Percentiles rank a stretch among this genome's conserved stretches.
Conservation (phyloP, 164 flowering plant genomes). For the Aristolochia californica region DNA sequence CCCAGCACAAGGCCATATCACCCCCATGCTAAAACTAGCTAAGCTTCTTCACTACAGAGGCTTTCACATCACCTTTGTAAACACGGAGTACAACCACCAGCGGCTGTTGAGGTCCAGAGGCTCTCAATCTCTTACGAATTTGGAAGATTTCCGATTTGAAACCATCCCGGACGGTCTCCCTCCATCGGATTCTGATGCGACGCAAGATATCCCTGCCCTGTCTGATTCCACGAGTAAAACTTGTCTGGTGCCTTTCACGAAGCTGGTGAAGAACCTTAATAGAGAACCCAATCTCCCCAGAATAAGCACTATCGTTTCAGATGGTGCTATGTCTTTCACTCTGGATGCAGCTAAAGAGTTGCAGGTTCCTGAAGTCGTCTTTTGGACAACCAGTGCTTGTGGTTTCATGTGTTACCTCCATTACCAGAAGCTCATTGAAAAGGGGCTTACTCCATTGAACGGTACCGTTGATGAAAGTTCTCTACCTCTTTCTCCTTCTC, state of each 20-base stretch:
- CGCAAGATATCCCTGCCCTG: constrained; percentile 27
- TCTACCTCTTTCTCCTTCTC: no score
- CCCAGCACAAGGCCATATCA: constrained; percentile 22
- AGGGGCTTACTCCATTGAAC: constrained; percentile 23
- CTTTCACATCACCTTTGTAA: constrained; percentile 20
- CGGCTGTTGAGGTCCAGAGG: constrained; percentile 10
- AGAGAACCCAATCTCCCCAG: constrained; percentile 3
- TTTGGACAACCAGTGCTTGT: constrained; percentile 26
- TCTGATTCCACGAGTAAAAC: constrained; percentile 14
- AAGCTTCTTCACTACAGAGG: constrained; percentile 18
- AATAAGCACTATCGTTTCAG: constrained; percentile 17
- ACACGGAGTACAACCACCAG: constrained; percentile 13
- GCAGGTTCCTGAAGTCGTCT: constrained; percentile 13
- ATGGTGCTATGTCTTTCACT: constrained; percentile 23
- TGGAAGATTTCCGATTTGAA: constrained; percentile 20
- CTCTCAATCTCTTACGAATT: not conserved
- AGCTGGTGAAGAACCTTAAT: constrained; percentile 21
- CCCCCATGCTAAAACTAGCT: constrained; percentile 14
- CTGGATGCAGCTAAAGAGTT: constrained; percentile 19
- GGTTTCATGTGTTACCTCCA: constrained; percentile 21
- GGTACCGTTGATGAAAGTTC: no score
- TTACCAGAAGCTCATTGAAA: constrained; percentile 14
- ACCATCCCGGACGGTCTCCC: constrained; percentile 34
- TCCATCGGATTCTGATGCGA: constrained; percentile 22
- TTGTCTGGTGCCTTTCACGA: constrained; percentile 21